phyloP scores from a whole-genome alignment of 768 basidiomycete genomes.

The Russula brevipes region DNA sequence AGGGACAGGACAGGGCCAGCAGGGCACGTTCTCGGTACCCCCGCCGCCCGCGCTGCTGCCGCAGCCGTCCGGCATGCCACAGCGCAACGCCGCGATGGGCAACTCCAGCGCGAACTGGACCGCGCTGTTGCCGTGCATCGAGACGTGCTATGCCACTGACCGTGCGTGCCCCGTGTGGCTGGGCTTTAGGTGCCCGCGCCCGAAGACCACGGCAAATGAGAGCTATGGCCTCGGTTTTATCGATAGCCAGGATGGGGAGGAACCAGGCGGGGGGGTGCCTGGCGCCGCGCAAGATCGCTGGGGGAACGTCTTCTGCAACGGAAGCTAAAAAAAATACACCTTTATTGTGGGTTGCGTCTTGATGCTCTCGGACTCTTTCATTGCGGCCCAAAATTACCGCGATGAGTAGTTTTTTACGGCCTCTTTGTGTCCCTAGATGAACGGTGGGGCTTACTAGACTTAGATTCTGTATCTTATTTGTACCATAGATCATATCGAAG shows the following conservation, averaged over 20 bases:
- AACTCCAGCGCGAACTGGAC: slow-evolving; percentile 42
- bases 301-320: slow-evolving; percentile 77
- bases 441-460: background rate
- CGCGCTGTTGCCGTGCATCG: slow-evolving; percentile 73
- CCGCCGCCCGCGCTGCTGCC: slow-evolving; percentile 44
- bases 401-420: background rate
- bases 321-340: slow-evolving; percentile 9
- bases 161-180: slow-evolving; percentile 75
- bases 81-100: slow-evolving; percentile 48
- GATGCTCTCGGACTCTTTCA: background rate
- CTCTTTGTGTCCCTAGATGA: background rate
- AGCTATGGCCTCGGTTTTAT: slow-evolving; percentile 78
- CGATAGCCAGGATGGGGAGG: slow-evolving; percentile 48
- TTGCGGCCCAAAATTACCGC: background rate
- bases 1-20: background rate
- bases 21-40: slow-evolving; percentile 11
- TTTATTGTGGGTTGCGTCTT: background rate
- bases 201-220: slow-evolving; percentile 52
- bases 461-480: background rate
- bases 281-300: slow-evolving; percentile 57
- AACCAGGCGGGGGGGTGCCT: slow-evolving; percentile 44
- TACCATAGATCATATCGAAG: background rate
- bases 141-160: slow-evolving; percentile 66
- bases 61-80: slow-evolving; percentile 34
- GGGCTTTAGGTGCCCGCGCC: slow-evolving; percentile 61